These are phyloP conservation scores for Debaryomycetaceae sp. DNA, from an alignment of 1,139 yeast genomes.

Conservation along the genomic window DNA sequence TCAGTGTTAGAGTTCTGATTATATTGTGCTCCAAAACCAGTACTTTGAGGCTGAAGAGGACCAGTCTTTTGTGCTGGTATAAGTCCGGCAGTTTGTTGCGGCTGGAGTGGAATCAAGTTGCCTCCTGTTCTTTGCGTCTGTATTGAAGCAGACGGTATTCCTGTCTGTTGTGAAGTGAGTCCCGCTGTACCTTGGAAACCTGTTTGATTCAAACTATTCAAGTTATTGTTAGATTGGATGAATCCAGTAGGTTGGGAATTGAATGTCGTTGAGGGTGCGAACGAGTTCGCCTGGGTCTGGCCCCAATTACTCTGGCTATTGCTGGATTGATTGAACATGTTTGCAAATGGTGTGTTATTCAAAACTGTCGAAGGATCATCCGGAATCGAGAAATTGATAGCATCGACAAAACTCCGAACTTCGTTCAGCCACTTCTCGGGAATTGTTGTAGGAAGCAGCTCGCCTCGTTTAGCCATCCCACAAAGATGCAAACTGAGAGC, in stretches of 20 bases:
- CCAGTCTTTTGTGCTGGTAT: conserved; percentile 41
- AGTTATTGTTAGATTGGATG: conserved; percentile 22
- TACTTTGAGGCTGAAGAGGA: conserved; percentile 26
- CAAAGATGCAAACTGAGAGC: conserved; percentile 90
- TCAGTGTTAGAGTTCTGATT: conserved; percentile 35
- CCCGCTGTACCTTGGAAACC: conserved; percentile 14
- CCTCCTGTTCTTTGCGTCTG: conserved; percentile 19
- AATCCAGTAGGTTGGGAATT: conserved; percentile 38
- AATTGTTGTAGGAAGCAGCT: conserved; percentile 65
- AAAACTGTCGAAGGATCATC: conserved; percentile 47
- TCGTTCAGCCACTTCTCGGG: conserved; percentile 78
- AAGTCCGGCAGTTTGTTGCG: conserved; percentile 47
- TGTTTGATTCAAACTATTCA: conserved; percentile 18
- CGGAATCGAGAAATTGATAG: conserved; percentile 77
- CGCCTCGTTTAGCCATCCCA: conserved; percentile 73
- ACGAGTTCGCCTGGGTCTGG: conserved; percentile 25
- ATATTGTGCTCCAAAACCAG: conserved; percentile 38
- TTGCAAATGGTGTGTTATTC: conserved; percentile 48
- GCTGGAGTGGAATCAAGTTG: conserved; percentile 42
- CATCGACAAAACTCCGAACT: conserved; percentile 83
- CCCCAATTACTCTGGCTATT: conserved; percentile 26
- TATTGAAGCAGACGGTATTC: conserved; percentile 9
- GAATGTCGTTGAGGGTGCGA: conserved; percentile 23
- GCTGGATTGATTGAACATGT: conserved; percentile 10
- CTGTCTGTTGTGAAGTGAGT: conserved; percentile 38